Evolutionary conservation across 2,329 filamentous ascomycete species (phyloP), one percentile per base, ranked within the genome.

Genomic region (Hymenoscyphus linearis): DNA sequence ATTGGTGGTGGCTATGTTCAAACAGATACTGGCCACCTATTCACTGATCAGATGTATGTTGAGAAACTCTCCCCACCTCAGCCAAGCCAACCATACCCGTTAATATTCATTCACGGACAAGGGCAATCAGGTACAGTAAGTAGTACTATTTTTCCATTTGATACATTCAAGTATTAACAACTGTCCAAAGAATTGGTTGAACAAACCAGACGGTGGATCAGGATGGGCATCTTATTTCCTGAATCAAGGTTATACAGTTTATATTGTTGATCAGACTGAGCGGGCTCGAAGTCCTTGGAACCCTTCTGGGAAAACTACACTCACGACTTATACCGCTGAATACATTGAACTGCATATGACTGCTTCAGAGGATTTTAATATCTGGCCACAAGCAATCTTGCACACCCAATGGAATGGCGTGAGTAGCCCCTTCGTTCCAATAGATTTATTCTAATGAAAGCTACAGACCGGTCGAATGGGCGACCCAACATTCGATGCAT

Each of bases 1-100:
- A 58, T 68, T 36, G 69, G 70, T 16, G 68, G 70, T 10, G 47
- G 62, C 5, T 72, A 70, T 56, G 36, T 65, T n/a, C 62, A 65
- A 13, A 58, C 53, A 14, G 37, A 40, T 2, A 27, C 31, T 12
- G 63, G 64, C 2, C 52, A 60, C 36, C 6, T 68, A 0, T 66
- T 66, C 35, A 14, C 60, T 7, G 62, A 76, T 58, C 81, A 84
- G 72, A 81, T 83, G 75, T 83, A 84, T 65, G 79, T 83, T 31
- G 82, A 84, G 72, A 74, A 74, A 60, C 73, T 82, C 16, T 65
- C 67, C 6, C 78, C 79, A n/a, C 14, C 3, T 27, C 31, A 16
- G 25, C 34, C 4, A 57, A 22, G 54, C 27, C 62, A 68, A 9
- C 57, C 59, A 25, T 68, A 67, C 52, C 69, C 67, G 0, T 27